Base-by-base conservation (phyloP, 2,329 filamentous ascomycete species). In the Colletotrichum sp. region DNA sequence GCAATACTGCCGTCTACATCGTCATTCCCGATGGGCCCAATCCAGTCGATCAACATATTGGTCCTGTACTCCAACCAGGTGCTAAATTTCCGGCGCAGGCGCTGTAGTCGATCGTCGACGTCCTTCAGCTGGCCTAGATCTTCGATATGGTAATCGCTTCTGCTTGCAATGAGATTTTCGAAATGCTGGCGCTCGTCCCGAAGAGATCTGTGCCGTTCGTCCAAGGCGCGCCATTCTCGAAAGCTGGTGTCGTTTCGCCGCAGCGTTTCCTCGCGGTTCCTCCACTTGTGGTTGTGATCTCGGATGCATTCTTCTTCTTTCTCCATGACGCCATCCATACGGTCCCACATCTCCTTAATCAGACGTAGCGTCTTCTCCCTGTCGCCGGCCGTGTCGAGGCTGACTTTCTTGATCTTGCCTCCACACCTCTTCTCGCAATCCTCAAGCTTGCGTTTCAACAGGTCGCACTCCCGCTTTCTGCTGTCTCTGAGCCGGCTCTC, bases 401-500 rank as follows among this genome's bases (percentile, higher is more conserved):
- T 15, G 33, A 13, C 36, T 43, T 51, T 27, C 51, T 34, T 15
- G 43, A 16, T 24, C 43, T 62, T 34, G 38, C 29, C 57, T 9
- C 31, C n/a, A 7, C 31, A 38, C 29, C 36, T 13, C 34, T 57
- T 27, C 58, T 72, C 34, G 43, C 18, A 57, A 9, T 64, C 47
- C 36, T 47, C 16, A 5, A 70, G 61, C 47, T 21, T 33, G 13
- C 33, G 47, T 54, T 31, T 43, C n/a, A 54, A 27, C 4, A 16
- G 24, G 9, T 73, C 51, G 7, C 54, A 55, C 43, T 73, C 72
- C 27, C 15, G 21, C 21, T 55, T 62, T 13, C 38, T 59, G 9
- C 66, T 62, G 6, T 31, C 38, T 31, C 75, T 59, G 15, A 76
- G 65, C 27, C 75, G 70, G 5, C 67, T 47, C 36, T 75, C 74